Evolutionary conservation across 148 eudicot species (phyloP).

Genomic region (Silene latifolia): DNA sequence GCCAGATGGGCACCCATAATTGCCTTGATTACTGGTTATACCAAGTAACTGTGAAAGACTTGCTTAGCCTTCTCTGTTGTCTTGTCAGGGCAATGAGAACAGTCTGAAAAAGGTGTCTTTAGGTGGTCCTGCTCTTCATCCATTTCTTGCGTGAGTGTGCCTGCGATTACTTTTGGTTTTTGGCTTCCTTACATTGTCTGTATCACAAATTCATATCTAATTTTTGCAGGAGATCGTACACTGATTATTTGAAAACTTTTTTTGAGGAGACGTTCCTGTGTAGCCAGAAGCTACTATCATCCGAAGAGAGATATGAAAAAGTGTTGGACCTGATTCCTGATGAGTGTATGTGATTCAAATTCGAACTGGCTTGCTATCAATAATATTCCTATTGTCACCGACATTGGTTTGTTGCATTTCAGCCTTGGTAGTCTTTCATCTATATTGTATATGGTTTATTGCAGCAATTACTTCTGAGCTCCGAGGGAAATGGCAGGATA

Average conservation of each 20-base stretch:
- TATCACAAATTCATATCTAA: slow-evolving; percentile 8
- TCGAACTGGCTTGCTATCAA: slow-evolving; percentile 1
- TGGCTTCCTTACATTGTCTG: not conserved
- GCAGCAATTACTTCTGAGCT: slow-evolving; percentile 77
- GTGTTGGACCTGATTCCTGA: slow-evolving; percentile 88
- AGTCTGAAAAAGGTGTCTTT: slow-evolving; percentile 59
- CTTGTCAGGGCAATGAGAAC: slow-evolving; percentile 68
- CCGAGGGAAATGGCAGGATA: slow-evolving; percentile 76
- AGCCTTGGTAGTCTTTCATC: slow-evolving; percentile 10
- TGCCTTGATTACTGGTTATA: not conserved
- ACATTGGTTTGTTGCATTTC: not conserved
- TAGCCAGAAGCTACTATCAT: slow-evolving; percentile 60
- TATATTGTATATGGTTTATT: slow-evolving; percentile 12
- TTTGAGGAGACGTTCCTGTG: slow-evolving; percentile 58
- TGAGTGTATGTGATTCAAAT: slow-evolving; percentile 45
- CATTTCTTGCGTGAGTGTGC: slow-evolving; percentile 62
- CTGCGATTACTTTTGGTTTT: not conserved
- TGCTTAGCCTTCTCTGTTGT: slow-evolving; percentile 4
- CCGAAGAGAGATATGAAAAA: slow-evolving; percentile 77
- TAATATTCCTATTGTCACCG: not conserved
- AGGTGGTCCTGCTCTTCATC: slow-evolving; percentile 61
- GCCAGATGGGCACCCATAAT: not conserved
- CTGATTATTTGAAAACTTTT: slow-evolving; percentile 53
- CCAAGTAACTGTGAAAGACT: not conserved
- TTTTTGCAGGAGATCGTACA: slow-evolving; percentile 72